phyloP scores from a whole-genome alignment of 768 basidiomycete genomes.

The Lentinula guzmanii region DNA sequence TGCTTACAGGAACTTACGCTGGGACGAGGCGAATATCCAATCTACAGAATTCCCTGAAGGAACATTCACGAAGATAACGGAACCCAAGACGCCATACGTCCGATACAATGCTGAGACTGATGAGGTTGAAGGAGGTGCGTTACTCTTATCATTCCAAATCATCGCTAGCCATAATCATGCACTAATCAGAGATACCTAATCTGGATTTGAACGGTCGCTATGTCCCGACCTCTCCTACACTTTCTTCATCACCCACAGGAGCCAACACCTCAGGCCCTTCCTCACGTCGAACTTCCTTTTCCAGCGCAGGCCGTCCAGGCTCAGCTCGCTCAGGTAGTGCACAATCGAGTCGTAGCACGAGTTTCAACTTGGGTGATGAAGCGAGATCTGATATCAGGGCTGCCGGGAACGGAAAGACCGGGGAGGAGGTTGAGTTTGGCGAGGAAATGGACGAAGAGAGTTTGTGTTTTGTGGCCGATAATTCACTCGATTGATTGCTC shows the following conservation, averaged over 20 bases:
- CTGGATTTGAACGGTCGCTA: slow-evolving; percentile 54
- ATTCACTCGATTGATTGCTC: background rate
- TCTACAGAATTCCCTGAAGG: slow-evolving; percentile 92
- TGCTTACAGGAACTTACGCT: slow-evolving; percentile 61
- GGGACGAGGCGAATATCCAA: slow-evolving; percentile 94
- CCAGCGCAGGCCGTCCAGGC: slow-evolving; percentile 51
- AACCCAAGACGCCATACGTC: slow-evolving; percentile 96
- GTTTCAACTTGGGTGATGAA: slow-evolving; percentile 74
- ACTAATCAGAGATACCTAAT: slow-evolving; percentile 70
- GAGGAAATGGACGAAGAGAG: slow-evolving; percentile 91
- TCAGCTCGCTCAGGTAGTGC: slow-evolving; percentile 58
- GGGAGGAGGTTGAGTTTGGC: slow-evolving; percentile 65
- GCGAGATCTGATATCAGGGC: slow-evolving; percentile 54
- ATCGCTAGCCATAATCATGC: background rate
- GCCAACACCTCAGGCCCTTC: slow-evolving; percentile 61
- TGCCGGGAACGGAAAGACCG: slow-evolving; percentile 40
- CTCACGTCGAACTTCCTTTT: slow-evolving; percentile 70
- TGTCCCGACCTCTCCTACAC: slow-evolving; percentile 31
- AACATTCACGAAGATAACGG: slow-evolving; percentile 96
- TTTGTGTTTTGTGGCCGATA: slow-evolving; percentile 26
- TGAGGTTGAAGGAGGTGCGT: slow-evolving; percentile 74
- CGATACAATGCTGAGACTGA: slow-evolving; percentile 87
- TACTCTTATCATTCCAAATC: background rate
- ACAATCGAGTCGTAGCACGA: slow-evolving; percentile 73
- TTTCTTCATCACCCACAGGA: slow-evolving; percentile 51